Base-by-base conservation (phyloP, 768 basidiomycete genomes). In the Gelatoporia subvermispora region DNA sequence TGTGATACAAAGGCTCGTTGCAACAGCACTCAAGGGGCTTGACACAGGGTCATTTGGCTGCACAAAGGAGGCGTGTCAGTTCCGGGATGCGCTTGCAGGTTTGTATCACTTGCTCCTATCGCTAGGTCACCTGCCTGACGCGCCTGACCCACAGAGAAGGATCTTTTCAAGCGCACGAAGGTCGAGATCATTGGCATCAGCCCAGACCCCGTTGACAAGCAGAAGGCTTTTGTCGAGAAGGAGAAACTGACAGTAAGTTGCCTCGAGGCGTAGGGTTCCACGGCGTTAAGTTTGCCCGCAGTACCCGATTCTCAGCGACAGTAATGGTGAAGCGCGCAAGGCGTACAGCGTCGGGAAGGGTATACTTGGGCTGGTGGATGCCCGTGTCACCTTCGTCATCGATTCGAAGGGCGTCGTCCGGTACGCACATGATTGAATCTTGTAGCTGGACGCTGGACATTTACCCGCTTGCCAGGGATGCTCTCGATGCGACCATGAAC, bases 291-390 rank as follows among this genome's bases (percentile, higher is more conserved):
- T 7, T 7, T 35, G 5, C 35, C 34, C 15, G 36, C 51, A 88
- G 85, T 93, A 86, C 66, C 88, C 88, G 3, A 76, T 93, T 20
- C 67, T 93, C 56, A 88, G 85, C 56, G 91, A 93, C 55, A 62
- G 66, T 17, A 72, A 81, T 11, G 82, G 82, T 35, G 71, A 74
- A 47, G 82, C 76, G 2, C 73, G 82, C 54, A 79, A 81, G 58
- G 72, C 76, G 2, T 93, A 86, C 58, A 67, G 73, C 1, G 74
- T 89, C n/a, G 79, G 78, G 10, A 84, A 77, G 55, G 79, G 79
- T 1, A 55, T 92, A 53, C 62, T 91, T 23, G 90, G 91, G 16
- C 52, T 92, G 11, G 68, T 68, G 0, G 74, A 78, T 36, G 77
- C 79, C 3, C 77, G 91, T 11, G 77, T 81, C 28, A 93, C 90